Evolutionary conservation across 305 asterid genomes (phyloP).

Genomic region (Nicotiana rustica): DNA sequence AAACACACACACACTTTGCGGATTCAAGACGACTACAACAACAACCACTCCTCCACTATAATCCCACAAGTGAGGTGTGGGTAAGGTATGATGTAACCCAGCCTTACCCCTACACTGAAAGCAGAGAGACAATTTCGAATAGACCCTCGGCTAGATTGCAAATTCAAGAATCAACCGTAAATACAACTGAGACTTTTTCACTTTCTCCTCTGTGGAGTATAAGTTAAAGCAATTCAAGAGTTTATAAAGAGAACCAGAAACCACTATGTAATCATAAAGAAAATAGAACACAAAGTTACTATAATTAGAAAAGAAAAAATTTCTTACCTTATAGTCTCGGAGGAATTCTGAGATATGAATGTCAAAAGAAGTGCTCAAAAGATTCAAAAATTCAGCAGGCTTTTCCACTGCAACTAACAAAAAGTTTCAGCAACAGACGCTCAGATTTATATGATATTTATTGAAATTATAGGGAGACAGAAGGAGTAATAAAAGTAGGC

Average conservation of each 20-base stretch:
- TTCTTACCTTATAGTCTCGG: background rate
- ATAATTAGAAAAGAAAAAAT: background rate
- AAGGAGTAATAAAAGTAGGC: background rate
- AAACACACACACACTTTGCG: background rate
- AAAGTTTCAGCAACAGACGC: background rate
- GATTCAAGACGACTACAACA: no score
- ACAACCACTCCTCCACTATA: no score
- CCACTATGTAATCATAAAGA: background rate
- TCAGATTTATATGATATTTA: background rate
- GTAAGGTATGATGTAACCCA: no score
- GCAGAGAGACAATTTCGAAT: no score
- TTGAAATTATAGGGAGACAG: background rate
- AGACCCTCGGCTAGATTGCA: background rate
- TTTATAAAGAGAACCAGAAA: background rate
- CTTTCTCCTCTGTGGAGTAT: background rate
- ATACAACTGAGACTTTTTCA: background rate
- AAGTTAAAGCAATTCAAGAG: no score
- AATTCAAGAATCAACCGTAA: background rate
- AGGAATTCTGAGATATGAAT: background rate
- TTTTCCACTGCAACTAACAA: background rate
- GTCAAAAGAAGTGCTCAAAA: background rate
- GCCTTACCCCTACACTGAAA: no score
- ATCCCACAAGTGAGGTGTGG: no score
- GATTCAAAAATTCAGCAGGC: no score
- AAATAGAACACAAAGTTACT: background rate